These are phyloP conservation scores for Moniliella sp. DNA, from an alignment of 1,284 basidiomycete species.

Conservation along the genomic window DNA sequence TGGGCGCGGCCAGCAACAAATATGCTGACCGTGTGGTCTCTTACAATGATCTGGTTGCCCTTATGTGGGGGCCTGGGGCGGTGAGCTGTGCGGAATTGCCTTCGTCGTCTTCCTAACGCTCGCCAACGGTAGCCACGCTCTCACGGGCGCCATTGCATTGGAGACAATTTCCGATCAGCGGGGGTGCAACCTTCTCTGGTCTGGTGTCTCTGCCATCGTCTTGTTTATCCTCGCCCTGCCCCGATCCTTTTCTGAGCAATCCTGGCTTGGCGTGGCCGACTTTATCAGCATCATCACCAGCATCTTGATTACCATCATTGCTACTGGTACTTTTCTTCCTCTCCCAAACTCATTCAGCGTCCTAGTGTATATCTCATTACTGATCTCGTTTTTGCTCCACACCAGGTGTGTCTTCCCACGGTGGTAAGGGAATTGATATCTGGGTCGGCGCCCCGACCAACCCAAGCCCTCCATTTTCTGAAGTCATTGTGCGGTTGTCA, in stretches of 20 bases:
- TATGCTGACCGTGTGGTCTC: too few species aligned
- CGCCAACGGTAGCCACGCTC: slow-evolving; percentile 11
- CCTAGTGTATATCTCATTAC: too few species aligned
- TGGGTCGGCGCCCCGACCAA: too few species aligned
- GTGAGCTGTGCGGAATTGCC: too few species aligned
- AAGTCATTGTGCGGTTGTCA: slow-evolving; percentile 11
- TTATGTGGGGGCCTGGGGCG: too few species aligned
- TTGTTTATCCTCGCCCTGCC: slow-evolving; percentile 19
- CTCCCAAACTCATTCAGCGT: too few species aligned
- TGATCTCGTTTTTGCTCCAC: too few species aligned
- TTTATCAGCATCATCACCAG: slow-evolving; percentile 17
- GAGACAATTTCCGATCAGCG: slow-evolving; percentile 11
- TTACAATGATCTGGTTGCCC: too few species aligned
- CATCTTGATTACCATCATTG: slow-evolving; percentile 18
- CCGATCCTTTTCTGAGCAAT: slow-evolving; percentile 16
- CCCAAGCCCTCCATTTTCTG: too few species aligned
- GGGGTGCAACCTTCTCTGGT: slow-evolving; percentile 17
- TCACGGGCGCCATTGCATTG: slow-evolving; percentile 19
- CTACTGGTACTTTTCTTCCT: slow-evolving; percentile 11
- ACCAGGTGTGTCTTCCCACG: too few species aligned
- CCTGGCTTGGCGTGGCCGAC: slow-evolving; percentile 21
- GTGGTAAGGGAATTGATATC: too few species aligned
- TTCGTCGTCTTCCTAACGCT: slow-evolving; percentile 3
- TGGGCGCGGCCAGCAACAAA: too few species aligned
- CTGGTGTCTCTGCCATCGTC: slow-evolving; percentile 17